A percentile compares a stretch with the other conserved stretches of the same genome.
phyloP scores from a whole-genome alignment of 306 rosid genomes.

The Medicago arabica region DNA sequence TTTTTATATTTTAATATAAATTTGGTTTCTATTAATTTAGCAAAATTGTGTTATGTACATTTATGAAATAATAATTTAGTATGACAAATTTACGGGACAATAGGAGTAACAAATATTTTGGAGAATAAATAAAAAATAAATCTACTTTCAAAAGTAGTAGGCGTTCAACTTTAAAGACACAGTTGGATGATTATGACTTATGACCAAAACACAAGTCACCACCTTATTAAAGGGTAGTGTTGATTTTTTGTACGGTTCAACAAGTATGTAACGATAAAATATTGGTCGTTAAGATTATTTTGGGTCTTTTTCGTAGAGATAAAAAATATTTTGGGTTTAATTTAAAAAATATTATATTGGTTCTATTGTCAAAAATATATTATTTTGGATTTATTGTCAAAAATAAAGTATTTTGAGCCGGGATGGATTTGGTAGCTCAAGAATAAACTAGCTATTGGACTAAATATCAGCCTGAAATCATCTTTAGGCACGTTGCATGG shows the following conservation, averaged over 20 bases:
- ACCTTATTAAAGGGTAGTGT: conserved; percentile 5
- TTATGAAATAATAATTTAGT: too few relatives aligned
- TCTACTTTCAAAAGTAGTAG: neutral
- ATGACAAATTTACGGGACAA: neutral
- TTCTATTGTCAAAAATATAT: too few relatives aligned
- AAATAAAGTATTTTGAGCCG: conserved; percentile 1
- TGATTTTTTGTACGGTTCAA: conserved; percentile 5
- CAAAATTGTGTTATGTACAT: too few relatives aligned
- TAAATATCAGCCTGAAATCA: conserved; percentile 2
- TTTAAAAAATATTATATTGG: too few relatives aligned
- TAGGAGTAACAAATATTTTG: too few relatives aligned
- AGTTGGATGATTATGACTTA: conserved; percentile 43
- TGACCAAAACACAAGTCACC: conserved; percentile 51
- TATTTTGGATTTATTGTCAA: neutral
- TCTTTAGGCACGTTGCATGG: conserved; percentile 41
- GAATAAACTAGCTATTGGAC: conserved; percentile 36
- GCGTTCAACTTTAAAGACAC: conserved; percentile 3
- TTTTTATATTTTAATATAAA: too few relatives aligned
- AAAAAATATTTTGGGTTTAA: too few relatives aligned
- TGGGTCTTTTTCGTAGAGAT: too few relatives aligned
- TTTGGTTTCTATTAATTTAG: too few relatives aligned
- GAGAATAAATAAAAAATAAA: too few relatives aligned
- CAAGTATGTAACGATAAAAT: neutral
- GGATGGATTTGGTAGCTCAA: conserved; percentile 27
- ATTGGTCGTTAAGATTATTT: neutral